Base-by-base conservation (phyloP, 495 filamentous ascomycete species). In the Aspergillus bridgeri region DNA sequence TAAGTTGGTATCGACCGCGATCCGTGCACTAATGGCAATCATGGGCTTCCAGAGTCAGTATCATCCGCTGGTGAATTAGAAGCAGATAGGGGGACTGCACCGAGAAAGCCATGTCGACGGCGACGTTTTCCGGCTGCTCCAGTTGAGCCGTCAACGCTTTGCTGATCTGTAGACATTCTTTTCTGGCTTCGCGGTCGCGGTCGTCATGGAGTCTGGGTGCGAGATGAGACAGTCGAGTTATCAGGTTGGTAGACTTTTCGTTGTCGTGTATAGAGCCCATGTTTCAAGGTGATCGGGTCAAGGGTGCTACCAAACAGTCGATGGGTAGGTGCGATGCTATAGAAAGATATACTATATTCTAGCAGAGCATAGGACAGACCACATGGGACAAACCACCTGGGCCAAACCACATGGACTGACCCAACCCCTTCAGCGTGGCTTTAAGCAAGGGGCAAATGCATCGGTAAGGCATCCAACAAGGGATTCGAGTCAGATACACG, bases 81-180 rank as follows among this genome's bases (percentile, higher is more conserved):
- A n/a, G n/a, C n/a, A 3, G 38, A 18, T 19, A 45, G 43, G 0
- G 44, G 17, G 20, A 3, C n/a, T 22, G 11, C 53, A 58, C 56
- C 42, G 48, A 51, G 21, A 52, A 52, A 18, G 56, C 56, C 48
- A 58, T 29, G 23, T 53, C 24, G 15, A 58, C 22, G 7, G 56
- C 56, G 1, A 47, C n/a, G 23, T 58, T 47, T 9, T 58, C 56
- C 2, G 56, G 56, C 48, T 52, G 22, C 15, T 58, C 48, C 3
- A 58, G 42, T 42, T 58, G 48, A 13, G n/a, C 56, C 4, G 56
- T 53, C 42, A 58, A 38, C 5, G 56, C 56, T 53, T 53, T 58
- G 29, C 56, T 52, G 5, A 58, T 3, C 22, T 53, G 56, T 5
- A 58, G 48, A 42, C 48, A 46, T 13, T 33, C 38, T 38, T 21